These are phyloP conservation scores for Fragaria vesca DNA, from an alignment of 306 rosid species.

Conservation along the genomic window DNA sequence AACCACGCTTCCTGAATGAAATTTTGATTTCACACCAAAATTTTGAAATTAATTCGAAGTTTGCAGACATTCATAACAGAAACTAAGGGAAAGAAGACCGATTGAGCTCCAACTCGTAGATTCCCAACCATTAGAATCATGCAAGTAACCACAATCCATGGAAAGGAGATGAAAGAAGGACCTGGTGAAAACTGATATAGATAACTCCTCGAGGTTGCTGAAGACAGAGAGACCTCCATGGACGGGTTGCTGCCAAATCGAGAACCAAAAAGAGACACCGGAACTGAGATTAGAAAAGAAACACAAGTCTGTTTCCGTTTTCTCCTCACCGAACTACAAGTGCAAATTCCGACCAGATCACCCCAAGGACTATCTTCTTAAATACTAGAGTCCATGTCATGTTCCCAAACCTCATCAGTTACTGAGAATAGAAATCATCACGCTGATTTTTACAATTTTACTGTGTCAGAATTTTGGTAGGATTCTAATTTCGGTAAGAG, in stretches of 20 bases:
- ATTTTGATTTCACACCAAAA: neutral
- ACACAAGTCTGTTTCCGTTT: neutral
- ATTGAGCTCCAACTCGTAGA: neutral
- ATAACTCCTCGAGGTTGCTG: slow-evolving; percentile 33
- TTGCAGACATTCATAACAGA: neutral
- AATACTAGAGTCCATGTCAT: neutral
- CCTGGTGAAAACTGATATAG: slow-evolving; percentile 23
- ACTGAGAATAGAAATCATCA: neutral
- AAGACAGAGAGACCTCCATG: slow-evolving; percentile 62
- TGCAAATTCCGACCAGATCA: neutral
- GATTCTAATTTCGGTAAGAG: neutral
- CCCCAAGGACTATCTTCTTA: neutral
- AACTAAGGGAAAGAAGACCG: neutral
- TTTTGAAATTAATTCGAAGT: neutral
- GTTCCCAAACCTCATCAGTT: neutral
- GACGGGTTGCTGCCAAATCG: neutral
- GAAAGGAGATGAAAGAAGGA: slow-evolving; percentile 7
- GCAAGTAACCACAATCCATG: neutral
- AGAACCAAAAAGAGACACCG: neutral
- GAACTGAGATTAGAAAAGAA: neutral
- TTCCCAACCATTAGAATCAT: neutral
- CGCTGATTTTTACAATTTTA: neutral
- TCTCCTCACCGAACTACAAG: neutral
- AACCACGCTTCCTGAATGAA: neutral
- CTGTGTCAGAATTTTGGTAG: neutral